A percentile compares a stretch with the other conserved stretches of the same genome.
Evolutionary conservation across 2,329 filamentous ascomycete species (phyloP).

Genomic region (Colletotrichum truncatum): DNA sequence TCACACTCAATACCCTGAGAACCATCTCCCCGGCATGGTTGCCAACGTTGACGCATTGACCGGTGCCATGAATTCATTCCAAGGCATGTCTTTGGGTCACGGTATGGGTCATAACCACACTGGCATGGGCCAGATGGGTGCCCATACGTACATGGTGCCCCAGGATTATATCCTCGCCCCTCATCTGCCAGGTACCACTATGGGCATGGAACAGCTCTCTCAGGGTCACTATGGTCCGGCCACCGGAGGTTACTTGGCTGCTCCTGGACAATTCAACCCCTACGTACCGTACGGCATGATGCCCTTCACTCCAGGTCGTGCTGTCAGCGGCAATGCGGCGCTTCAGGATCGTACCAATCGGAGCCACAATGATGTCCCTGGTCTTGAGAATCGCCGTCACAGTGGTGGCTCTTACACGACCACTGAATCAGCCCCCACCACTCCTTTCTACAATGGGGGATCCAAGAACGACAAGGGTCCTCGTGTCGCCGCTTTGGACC

Average conservation of each 20-base stretch:
- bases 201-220: slow-evolving; percentile 43
- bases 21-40: slow-evolving; percentile 25
- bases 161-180: slow-evolving; percentile 49
- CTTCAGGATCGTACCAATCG: slow-evolving; percentile 57
- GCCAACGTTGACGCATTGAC: slow-evolving; percentile 20
- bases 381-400: slow-evolving; percentile 68
- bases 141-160: slow-evolving; percentile 46
- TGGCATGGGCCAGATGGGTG: slow-evolving; percentile 38
- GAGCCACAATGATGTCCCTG: slow-evolving; percentile 64
- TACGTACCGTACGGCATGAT: slow-evolving; percentile 49
- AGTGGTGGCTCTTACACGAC: slow-evolving; percentile 69
- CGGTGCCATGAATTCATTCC: slow-evolving; percentile 27
- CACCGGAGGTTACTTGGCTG: slow-evolving; percentile 45
- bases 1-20: slow-evolving; percentile 29
- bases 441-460: slow-evolving; percentile 69
- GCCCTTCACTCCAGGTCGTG: slow-evolving; percentile 63
- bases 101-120: slow-evolving; percentile 39
- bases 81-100: slow-evolving; percentile 45
- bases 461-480: slow-evolving; percentile 68
- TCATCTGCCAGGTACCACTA: slow-evolving; percentile 39
- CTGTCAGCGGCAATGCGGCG: slow-evolving; percentile 38
- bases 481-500: slow-evolving; percentile 67
- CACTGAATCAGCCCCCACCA: slow-evolving; percentile 72
- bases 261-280: slow-evolving; percentile 41
- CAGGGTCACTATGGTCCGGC: slow-evolving; percentile 45